Percentiles rank a stretch among this genome's conserved stretches.
Evolutionary conservation across 495 filamentous ascomycete species (phyloP).

Genomic region (Talaromyces liani): DNA sequence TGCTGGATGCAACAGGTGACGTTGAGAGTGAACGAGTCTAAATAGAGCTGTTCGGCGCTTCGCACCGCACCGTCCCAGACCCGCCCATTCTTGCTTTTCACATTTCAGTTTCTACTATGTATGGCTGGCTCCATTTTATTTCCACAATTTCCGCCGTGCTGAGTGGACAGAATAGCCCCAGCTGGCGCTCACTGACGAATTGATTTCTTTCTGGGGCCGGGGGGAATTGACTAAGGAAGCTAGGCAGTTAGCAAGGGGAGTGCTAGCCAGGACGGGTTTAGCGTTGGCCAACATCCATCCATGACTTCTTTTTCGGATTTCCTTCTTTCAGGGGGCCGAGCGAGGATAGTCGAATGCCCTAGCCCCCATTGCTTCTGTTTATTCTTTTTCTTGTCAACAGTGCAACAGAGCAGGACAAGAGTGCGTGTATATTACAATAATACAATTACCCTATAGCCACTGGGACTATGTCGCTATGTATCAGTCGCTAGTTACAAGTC

Average conservation of each 20-base stretch:
- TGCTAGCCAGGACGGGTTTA: neutral
- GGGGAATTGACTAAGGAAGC: neutral
- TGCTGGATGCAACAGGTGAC: neutral
- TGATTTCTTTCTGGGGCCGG: neutral
- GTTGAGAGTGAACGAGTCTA: neutral
- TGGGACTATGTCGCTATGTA: neutral
- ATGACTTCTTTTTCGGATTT: neutral
- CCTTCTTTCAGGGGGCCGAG: neutral
- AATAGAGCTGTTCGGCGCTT: slow-evolving; percentile 6
- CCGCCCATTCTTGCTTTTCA: neutral
- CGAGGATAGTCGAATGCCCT: neutral
- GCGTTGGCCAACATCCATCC: neutral
- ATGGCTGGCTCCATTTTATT: neutral
- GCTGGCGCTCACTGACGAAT: neutral
- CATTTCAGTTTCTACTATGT: neutral
- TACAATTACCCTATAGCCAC: neutral
- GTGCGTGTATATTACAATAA: neutral
- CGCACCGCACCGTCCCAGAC: slow-evolving; percentile 7
- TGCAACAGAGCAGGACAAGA: neutral
- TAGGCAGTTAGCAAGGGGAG: neutral
- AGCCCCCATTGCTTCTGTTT: neutral
- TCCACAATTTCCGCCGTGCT: neutral
- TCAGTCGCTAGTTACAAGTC: neutral
- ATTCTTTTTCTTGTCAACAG: neutral
- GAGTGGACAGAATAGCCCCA: neutral